A percentile compares a stretch with the other conserved stretches of the same genome.
Evolutionary conservation across 106 monocot genomes (phyloP).

Genomic region (Dioscorea zingiberensis): DNA sequence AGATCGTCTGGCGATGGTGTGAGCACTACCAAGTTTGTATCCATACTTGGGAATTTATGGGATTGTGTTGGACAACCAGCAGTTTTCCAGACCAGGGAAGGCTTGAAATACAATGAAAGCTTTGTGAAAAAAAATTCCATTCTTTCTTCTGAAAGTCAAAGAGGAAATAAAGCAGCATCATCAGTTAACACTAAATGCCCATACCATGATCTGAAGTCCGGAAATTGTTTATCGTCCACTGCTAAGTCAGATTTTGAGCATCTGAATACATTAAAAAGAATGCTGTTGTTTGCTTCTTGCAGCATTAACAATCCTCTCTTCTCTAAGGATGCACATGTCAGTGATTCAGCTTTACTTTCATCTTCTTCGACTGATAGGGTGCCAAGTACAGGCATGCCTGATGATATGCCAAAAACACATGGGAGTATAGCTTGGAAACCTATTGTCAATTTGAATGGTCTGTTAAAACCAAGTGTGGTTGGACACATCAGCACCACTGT

Average conservation of each 20-base stretch:
- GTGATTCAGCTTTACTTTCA: conserved; percentile 12
- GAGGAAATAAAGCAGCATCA: not conserved
- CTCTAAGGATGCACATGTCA: conserved; percentile 3
- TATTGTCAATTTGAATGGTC: conserved; percentile 11
- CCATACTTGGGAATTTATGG: conserved; percentile 56
- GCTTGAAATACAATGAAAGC: conserved; percentile 12
- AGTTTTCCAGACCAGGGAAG: conserved; percentile 16
- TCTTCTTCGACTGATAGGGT: conserved; percentile 3
- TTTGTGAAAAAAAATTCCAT: conserved; percentile 14
- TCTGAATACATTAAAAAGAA: conserved; percentile 42
- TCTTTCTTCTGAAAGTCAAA: conserved; percentile 9
- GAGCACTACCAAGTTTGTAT: conserved; percentile 51
- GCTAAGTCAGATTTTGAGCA: conserved; percentile 35
- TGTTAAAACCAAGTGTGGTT: not conserved
- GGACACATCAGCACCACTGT: not conserved
- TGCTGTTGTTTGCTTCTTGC: conserved; percentile 36
- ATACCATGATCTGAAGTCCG: conserved; percentile 5
- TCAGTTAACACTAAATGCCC: not conserved
- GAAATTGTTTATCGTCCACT: conserved; percentile 4
- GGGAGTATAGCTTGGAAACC: conserved; percentile 3
- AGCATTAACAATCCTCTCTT: conserved; percentile 14
- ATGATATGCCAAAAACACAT: not conserved
- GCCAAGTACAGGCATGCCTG: not conserved
- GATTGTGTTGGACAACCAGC: conserved; percentile 48
- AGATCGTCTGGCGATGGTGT: conserved; percentile 18